These are phyloP conservation scores for Penicillium crustosum DNA, from an alignment of 2,329 filamentous ascomycete genomes.

Conservation along the genomic window DNA sequence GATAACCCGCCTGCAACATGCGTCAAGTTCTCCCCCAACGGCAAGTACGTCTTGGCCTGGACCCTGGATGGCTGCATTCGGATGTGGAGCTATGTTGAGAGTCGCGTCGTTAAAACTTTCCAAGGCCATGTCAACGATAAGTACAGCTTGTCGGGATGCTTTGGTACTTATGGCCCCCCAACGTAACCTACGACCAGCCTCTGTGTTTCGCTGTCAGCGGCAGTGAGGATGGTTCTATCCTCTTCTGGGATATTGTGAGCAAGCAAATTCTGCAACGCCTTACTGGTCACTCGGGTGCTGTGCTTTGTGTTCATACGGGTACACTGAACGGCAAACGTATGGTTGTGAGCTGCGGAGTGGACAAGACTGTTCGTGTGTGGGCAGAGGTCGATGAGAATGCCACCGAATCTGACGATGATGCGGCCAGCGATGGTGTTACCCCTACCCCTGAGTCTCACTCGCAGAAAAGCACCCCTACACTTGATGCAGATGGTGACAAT, in stretches of 20 bases:
- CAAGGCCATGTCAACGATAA: constrained; percentile 84
- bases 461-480: constrained; percentile 1
- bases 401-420: background rate
- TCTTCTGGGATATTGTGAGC: constrained; percentile 86
- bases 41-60: constrained; percentile 86
- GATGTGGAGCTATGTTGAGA: constrained; percentile 92
- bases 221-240: constrained; percentile 80
- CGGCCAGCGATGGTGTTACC: background rate
- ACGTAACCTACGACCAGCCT: constrained; percentile 35
- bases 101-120: constrained; percentile 93
- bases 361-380: constrained; percentile 64
- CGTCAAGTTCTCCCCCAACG: constrained; percentile 91
- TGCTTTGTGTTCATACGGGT: constrained; percentile 62
- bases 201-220: constrained; percentile 70
- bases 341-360: constrained; percentile 63
- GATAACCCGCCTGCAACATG: constrained; percentile 88
- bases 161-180: constrained; percentile 63
- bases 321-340: constrained; percentile 48
- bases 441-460: background rate
- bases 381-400: constrained; percentile 41
- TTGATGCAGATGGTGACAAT: constrained; percentile 18
- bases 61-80: constrained; percentile 87
- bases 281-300: constrained; percentile 57
- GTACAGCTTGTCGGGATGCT: constrained; percentile 82
- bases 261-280: constrained; percentile 77